These are phyloP conservation scores for Kalanchoe fedtschenkoi DNA, from an alignment of 164 flowering plant species.

Conservation along the genomic window DNA sequence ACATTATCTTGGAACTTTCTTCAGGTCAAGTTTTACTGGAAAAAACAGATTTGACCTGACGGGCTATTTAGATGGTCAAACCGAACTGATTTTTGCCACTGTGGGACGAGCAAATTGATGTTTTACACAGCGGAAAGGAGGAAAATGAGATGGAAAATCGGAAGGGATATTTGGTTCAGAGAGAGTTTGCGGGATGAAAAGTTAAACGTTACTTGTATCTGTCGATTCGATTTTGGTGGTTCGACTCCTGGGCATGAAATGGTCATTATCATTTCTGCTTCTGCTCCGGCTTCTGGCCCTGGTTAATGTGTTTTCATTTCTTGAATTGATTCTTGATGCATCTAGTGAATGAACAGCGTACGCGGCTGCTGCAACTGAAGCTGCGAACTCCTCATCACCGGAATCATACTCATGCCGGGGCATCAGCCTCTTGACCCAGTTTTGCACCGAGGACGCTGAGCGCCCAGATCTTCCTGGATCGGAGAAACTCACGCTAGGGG, in stretches of 20 bases:
- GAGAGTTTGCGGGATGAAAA: no score
- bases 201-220: neutral
- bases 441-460: constrained; percentile 6
- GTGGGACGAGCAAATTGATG: neutral
- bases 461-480: constrained; percentile 12
- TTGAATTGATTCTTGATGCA: constrained; percentile 8
- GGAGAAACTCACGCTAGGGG: constrained; percentile 28
- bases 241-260: neutral
- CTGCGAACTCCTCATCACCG: constrained; percentile 15
- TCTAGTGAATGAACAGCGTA: constrained; percentile 30
- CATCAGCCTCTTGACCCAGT: constrained; percentile 17
- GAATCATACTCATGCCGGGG: constrained; percentile 12
- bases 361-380: constrained; percentile 41
- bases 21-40: neutral
- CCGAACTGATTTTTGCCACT: no score
- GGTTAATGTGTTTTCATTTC: constrained; percentile 13
- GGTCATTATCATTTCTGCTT: neutral
- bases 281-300: constrained; percentile 7
- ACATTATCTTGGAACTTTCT: neutral
- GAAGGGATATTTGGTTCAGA: no score
- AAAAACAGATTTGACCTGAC: neutral
- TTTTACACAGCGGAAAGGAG: no score
- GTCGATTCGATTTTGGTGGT: neutral
- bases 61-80: no score
- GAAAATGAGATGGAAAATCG: no score